These are phyloP conservation scores for Syzygium oleosum DNA, from an alignment of 345 rosid species.

Conservation along the genomic window DNA sequence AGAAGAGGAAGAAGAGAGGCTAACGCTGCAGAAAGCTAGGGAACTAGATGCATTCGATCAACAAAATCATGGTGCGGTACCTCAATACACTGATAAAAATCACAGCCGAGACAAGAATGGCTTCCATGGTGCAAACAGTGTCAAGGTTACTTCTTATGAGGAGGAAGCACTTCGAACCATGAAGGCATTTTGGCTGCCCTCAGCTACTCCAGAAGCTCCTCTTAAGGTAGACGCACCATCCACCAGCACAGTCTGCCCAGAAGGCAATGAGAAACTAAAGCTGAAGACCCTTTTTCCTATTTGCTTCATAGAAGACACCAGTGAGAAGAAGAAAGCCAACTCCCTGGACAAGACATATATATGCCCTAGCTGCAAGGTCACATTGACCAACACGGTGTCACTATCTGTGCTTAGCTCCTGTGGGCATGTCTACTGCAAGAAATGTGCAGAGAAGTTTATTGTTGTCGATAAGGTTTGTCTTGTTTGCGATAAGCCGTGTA, in stretches of 20 bases:
- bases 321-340: constrained; percentile 37
- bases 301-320: constrained; percentile 60
- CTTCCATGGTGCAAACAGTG: constrained; percentile 95
- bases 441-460: constrained; percentile 77
- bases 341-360: constrained; percentile 59
- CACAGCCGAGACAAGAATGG: constrained; percentile 66
- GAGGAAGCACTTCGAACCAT: constrained; percentile 94
- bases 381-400: constrained; percentile 70
- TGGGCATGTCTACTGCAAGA: constrained; percentile 97
- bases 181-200: constrained; percentile 99
- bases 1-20: constrained; percentile 77
- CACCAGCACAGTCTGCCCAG: constrained; percentile 62
- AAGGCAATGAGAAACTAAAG: constrained; percentile 85
- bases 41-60: constrained; percentile 95
- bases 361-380: constrained; percentile 96
- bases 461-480: constrained; percentile 72
- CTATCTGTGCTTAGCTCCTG: constrained; percentile 80
- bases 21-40: constrained; percentile 57
- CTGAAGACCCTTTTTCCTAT: constrained; percentile 79
- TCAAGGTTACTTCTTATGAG: constrained; percentile 80
- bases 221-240: constrained; percentile 70
- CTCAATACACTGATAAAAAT: constrained; percentile 67
- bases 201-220: constrained; percentile 92
- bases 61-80: constrained; percentile 92
- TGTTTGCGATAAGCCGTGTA: constrained; percentile 67